Evolutionary conservation across 495 filamentous ascomycete genomes (phyloP).

Genomic region (Aspergillus asperescens): DNA sequence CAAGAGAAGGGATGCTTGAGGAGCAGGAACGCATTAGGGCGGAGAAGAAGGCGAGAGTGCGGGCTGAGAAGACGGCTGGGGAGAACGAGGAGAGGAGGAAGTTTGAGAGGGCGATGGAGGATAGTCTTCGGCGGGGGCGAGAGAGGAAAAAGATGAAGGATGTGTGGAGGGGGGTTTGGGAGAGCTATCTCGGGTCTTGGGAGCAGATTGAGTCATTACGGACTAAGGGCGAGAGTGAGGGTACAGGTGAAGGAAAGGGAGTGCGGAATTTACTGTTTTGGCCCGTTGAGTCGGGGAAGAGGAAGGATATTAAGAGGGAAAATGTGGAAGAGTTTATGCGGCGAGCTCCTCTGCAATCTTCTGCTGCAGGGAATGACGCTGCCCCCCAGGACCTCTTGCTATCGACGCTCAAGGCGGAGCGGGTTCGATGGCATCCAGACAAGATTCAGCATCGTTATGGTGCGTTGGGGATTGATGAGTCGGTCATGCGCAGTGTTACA

Average conservation of each 20-base stretch:
- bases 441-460: conserved; percentile 92
- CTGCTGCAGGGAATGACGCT: conserved; percentile 12
- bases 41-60: conserved; percentile 58
- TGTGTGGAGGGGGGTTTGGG: conserved; percentile 55
- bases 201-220: conserved; percentile 40
- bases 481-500: conserved; percentile 72
- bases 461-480: conserved; percentile 56
- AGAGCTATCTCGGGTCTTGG: conserved; percentile 60
- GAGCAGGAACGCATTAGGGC: conserved; percentile 57
- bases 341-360: conserved; percentile 34
- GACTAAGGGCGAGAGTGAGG: background rate
- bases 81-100: conserved; percentile 25
- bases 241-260: conserved; percentile 3
- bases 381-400: conserved; percentile 33
- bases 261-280: conserved; percentile 60
- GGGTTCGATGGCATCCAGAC: conserved; percentile 95
- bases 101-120: conserved; percentile 46
- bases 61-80: conserved; percentile 50
- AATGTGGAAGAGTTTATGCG: conserved; percentile 61
- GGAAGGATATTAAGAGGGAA: conserved; percentile 55
- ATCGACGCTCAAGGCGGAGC: conserved; percentile 70
- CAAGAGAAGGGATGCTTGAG: conserved; percentile 56
- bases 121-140: conserved; percentile 47
- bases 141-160: conserved; percentile 42
- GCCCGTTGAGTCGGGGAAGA: conserved; percentile 65